Evolutionary conservation across 1,284 basidiomycete genomes (phyloP).

Genomic region (Leccinum variabile): DNA sequence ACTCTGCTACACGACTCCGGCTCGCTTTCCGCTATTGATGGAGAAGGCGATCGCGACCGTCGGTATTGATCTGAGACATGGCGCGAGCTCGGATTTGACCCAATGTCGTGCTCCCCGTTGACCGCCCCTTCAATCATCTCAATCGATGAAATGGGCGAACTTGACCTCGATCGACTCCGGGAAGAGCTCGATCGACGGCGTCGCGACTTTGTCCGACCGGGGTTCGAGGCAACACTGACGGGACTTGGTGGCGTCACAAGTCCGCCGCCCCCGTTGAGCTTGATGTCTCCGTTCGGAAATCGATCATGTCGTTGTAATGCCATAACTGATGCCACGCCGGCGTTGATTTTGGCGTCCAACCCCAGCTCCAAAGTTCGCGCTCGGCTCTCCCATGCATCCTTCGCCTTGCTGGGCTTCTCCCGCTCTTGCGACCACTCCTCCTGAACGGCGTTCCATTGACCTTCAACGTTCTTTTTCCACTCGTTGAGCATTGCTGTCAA

Average conservation of each 20-base stretch:
- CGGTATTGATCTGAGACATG: conserved; percentile 32
- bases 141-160: conserved; percentile 37
- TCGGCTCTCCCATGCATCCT: conserved; percentile 79
- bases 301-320: conserved; percentile 39
- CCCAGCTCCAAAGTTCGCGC: conserved; percentile 44
- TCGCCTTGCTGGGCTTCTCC: conserved; percentile 69
- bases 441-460: conserved; percentile 66
- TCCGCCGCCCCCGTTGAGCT: conserved; percentile 43
- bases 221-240: conserved; percentile 64
- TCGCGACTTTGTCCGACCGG: conserved; percentile 38
- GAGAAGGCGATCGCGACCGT: conserved; percentile 38
- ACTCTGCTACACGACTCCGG: conserved; percentile 33
- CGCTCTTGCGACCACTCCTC: conserved; percentile 84
- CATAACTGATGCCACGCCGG: conserved; percentile 44
- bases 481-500: conserved; percentile 56
- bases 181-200: conserved; percentile 36
- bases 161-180: conserved; percentile 33
- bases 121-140: conserved; percentile 35
- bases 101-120: conserved; percentile 22
- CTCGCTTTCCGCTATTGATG: conserved; percentile 44
- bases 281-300: conserved; percentile 38
- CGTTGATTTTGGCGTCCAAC: conserved; percentile 46
- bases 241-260: conserved; percentile 75
- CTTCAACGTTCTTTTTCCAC: conserved; percentile 74
- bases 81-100: conserved; percentile 25